These are phyloP conservation scores for Pseudocercospora pini-densiflorae DNA, from an alignment of 2,329 filamentous ascomycete species.

Conservation along the genomic window DNA sequence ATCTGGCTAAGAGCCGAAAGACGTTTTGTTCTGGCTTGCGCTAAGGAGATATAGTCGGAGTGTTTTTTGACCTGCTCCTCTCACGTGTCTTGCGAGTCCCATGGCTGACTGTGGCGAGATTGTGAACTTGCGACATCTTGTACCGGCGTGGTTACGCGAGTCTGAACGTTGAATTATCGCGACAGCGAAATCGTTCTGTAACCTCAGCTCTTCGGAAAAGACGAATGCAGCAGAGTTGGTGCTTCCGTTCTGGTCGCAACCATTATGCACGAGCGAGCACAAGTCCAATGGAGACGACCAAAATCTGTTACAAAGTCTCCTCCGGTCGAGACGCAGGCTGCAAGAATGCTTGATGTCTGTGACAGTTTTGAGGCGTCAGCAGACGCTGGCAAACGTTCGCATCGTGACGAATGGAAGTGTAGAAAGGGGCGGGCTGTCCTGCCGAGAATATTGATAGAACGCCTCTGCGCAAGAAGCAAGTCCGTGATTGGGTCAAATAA, in stretches of 20 bases:
- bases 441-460: background rate
- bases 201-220: no score
- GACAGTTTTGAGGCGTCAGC: background rate
- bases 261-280: background rate
- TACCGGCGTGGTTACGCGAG: background rate
- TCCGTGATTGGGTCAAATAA: background rate
- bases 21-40: background rate
- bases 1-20: background rate
- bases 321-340: background rate
- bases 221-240: no score
- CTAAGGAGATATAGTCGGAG: background rate
- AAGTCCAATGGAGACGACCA: background rate
- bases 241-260: no score
- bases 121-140: background rate
- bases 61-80: background rate
- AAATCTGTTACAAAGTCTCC: background rate
- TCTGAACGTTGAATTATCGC: no score
- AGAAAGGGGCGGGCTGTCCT: background rate
- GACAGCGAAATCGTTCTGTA: no score
- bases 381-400: background rate
- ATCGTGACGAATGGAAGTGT: background rate
- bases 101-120: background rate
- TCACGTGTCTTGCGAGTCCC: slow-evolving; percentile 6
- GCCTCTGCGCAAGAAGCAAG: background rate
- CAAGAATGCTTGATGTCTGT: background rate